Evolutionary conservation across 306 rosid species (phyloP).

Genomic region (Rubus idaeus): DNA sequence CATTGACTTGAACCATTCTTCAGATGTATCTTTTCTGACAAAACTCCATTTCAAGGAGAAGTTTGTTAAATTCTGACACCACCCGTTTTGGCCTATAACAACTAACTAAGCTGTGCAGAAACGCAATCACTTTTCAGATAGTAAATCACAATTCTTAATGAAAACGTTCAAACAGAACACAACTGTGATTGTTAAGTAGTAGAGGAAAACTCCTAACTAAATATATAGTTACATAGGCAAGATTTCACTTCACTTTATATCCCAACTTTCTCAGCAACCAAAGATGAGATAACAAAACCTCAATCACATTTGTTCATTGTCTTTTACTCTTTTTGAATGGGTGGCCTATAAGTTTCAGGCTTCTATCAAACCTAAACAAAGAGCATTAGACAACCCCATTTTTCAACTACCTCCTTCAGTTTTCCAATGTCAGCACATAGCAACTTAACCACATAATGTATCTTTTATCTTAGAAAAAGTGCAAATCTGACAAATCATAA

Average conservation of each 20-base stretch:
- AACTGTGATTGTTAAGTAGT: too few relatives aligned
- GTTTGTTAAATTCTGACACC: neutral
- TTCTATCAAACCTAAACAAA: neutral
- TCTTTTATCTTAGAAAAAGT: neutral
- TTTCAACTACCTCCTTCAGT: neutral
- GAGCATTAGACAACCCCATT: neutral
- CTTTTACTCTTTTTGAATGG: neutral
- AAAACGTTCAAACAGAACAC: neutral
- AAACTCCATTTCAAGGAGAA: neutral
- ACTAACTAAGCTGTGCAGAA: neutral
- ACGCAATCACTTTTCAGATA: neutral
- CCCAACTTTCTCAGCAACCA: slow-evolving; percentile 11
- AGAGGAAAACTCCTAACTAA: neutral
- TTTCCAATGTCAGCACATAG: neutral
- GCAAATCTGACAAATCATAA: neutral
- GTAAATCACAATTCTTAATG: neutral
- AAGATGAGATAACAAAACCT: neutral
- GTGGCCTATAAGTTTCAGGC: neutral
- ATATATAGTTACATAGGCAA: neutral
- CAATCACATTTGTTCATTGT: neutral
- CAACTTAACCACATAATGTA: neutral
- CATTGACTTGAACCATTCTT: neutral
- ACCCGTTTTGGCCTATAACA: neutral
- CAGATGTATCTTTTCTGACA: neutral
- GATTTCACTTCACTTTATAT: neutral